phyloP scores from a whole-genome alignment of 352 stramenopile species.

The Phytopythium sindhum region DNA sequence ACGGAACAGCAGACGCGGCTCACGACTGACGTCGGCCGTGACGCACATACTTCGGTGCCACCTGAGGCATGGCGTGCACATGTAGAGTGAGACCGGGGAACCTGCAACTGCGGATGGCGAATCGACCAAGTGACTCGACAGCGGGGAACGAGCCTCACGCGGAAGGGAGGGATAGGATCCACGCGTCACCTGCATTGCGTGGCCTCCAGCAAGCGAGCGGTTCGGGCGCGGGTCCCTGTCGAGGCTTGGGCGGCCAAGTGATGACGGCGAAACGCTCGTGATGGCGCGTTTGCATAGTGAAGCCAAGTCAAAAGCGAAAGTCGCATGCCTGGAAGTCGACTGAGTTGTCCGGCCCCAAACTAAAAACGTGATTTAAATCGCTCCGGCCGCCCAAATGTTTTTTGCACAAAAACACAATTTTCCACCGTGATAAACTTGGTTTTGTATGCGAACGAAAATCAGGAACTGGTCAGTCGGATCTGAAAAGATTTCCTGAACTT shows the following conservation, averaged over 20 bases:
- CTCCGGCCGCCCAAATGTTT: too few relatives aligned
- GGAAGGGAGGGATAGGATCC: neutral
- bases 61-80: neutral
- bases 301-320: neutral
- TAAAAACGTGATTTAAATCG: neutral
- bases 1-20: neutral
- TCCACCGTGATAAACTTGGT: neutral
- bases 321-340: neutral
- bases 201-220: neutral
- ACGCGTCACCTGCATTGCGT: neutral
- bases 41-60: neutral
- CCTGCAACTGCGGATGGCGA: neutral
- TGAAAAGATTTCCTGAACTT: neutral
- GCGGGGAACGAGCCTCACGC: neutral
- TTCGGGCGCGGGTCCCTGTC: neutral
- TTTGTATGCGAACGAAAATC: neutral
- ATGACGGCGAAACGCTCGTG: neutral
- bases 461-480: neutral
- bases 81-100: neutral
- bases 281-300: neutral
- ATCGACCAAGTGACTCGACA: neutral
- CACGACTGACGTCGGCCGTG: neutral
- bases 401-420: neutral
- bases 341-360: constrained; percentile 4
- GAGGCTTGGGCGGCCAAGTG: neutral